These are phyloP conservation scores for Xanthoconium separans DNA, from an alignment of 1,284 basidiomycete species.

Conservation along the genomic window DNA sequence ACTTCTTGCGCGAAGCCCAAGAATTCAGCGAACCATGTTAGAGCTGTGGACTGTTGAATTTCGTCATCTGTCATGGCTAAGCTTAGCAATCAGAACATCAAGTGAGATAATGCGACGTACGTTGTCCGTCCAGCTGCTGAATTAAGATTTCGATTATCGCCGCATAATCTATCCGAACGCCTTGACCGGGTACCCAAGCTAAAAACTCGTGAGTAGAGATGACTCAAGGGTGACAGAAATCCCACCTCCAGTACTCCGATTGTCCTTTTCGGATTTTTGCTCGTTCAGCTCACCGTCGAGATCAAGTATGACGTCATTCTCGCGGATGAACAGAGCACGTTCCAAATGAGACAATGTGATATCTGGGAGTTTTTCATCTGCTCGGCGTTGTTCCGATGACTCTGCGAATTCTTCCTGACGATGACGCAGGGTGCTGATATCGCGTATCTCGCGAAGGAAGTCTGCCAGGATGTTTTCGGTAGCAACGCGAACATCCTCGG, in stretches of 20 bases:
- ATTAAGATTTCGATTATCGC: conserved; percentile 95
- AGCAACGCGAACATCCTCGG: conserved; percentile 89
- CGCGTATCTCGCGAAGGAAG: conserved; percentile 90
- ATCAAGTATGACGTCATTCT: conserved; percentile 46
- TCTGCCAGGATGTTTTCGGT: conserved; percentile 92
- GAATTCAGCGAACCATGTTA: conserved; percentile 93
- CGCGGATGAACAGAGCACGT: conserved; percentile 51
- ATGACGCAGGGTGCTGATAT: conserved; percentile 73
- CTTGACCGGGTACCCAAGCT: conserved; percentile 93
- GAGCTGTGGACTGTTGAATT: conserved; percentile 84
- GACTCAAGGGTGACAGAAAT: conserved; percentile 8
- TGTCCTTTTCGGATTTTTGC: conserved; percentile 45
- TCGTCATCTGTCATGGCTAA: conserved; percentile 65
- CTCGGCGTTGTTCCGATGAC: conserved; percentile 41
- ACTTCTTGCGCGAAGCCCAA: conserved; percentile 87
- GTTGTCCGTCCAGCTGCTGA: conserved; percentile 83
- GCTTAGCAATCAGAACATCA: conserved; percentile 4
- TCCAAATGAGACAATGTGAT: conserved; percentile 50
- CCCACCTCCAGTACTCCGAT: conserved; percentile 65
- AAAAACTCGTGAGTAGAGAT: conserved; percentile 21
- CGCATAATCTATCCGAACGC: conserved; percentile 87
- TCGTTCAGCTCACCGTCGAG: conserved; percentile 49
- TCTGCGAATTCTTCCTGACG: conserved; percentile 55
- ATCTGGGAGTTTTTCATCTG: conserved; percentile 48
- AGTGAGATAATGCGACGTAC: conserved; percentile 47